phyloP scores from a whole-genome alignment of 2,329 filamentous ascomycete species.

The Botrytis porri region DNA sequence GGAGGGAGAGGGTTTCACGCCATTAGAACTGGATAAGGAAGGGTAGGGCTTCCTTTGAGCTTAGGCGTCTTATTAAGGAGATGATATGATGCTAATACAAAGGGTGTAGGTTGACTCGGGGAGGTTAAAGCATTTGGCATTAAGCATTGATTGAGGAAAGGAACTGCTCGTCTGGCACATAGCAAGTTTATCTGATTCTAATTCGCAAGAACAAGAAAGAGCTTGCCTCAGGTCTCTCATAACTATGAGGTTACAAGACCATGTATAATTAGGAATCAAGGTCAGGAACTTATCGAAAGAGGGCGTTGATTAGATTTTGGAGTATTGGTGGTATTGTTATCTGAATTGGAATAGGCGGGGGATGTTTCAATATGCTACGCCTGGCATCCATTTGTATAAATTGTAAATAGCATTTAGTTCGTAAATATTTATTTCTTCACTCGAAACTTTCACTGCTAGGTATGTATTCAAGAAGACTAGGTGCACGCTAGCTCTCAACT shows the following conservation, averaged over 20 bases:
- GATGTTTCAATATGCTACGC: not conserved
- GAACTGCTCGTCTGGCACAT: not conserved
- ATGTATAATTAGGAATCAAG: not conserved
- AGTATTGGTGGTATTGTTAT: not conserved
- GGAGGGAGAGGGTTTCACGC: constrained; percentile 36
- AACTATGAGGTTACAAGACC: no score
- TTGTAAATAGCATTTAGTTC: not conserved
- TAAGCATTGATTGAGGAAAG: not conserved
- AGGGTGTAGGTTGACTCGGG: constrained; percentile 28
- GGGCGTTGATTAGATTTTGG: constrained; percentile 2
- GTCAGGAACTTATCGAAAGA: not conserved
- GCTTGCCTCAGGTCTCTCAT: not conserved
- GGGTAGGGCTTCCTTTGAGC: constrained; percentile 26
- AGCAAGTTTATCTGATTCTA: not conserved
- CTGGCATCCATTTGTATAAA: not conserved
- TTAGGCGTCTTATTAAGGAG: not conserved
- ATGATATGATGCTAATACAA: constrained; percentile 25
- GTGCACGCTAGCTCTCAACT: not conserved
- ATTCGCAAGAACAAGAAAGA: not conserved
- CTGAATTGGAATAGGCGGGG: not conserved
- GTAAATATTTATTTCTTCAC: not conserved
- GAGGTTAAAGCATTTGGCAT: constrained; percentile 20
- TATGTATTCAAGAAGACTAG: not conserved
- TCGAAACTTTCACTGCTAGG: no score
- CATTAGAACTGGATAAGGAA: constrained; percentile 37